A percentile compares a stretch with the other conserved stretches of the same genome.
Evolutionary conservation across 2,329 filamentous ascomycete species (phyloP).

Genomic region (Echinosphaeria canescens): DNA sequence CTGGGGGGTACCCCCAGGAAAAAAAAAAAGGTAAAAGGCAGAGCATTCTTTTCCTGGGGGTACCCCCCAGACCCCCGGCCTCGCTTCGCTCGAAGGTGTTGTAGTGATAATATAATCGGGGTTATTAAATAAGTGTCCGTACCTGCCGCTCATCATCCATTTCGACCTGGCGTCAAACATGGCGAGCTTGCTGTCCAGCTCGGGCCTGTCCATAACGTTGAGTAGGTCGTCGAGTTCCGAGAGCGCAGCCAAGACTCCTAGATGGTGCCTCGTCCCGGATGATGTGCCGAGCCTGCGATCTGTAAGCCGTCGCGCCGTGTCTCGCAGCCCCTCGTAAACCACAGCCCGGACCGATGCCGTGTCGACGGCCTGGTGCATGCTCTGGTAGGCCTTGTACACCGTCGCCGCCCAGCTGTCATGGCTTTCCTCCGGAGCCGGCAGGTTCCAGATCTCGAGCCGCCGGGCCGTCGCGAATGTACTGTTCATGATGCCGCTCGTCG

Average conservation of each 20-base stretch:
- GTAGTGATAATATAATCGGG: too few species aligned
- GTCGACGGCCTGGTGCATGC: conserved; percentile 45
- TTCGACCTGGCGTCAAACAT: conserved; percentile 41
- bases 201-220: conserved; percentile 30
- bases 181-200: conserved; percentile 38
- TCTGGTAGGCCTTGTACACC: conserved; percentile 65
- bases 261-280: conserved; percentile 26
- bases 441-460: conserved; percentile 78
- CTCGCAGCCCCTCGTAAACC: conserved; percentile 40
- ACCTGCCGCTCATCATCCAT: conserved; percentile 72
- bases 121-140: too few species aligned
- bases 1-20: too few species aligned
- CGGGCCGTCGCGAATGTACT: conserved; percentile 62
- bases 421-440: conserved; percentile 46
- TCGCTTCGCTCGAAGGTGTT: too few species aligned
- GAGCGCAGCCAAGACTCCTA: conserved; percentile 47
- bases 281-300: too few species aligned
- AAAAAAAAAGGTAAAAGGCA: too few species aligned
- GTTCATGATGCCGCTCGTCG: conserved; percentile 24
- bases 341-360: conserved; percentile 26
- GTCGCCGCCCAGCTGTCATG: conserved; percentile 43
- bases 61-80: too few species aligned
- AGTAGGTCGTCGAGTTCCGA: conserved; percentile 68
- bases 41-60: too few species aligned
- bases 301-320: too few species aligned